A percentile compares a stretch with the other conserved stretches of the same genome.
phyloP scores from a whole-genome alignment of 2,329 filamentous ascomycete genomes.

The Diplodia sapinea region DNA sequence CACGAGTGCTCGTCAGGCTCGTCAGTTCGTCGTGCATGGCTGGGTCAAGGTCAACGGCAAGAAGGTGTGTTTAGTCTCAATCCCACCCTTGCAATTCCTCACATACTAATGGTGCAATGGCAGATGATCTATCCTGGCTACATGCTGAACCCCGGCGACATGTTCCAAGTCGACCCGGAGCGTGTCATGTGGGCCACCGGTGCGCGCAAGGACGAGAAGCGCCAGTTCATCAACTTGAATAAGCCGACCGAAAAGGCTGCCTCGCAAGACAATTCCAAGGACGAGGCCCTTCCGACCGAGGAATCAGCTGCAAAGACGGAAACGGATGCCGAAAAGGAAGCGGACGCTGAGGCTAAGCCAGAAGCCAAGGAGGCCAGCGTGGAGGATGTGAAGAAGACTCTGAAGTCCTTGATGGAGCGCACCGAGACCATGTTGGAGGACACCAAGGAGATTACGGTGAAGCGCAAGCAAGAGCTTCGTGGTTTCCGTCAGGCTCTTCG shows the following conservation, averaged over 20 bases:
- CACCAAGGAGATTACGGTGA: slow-evolving; percentile 63
- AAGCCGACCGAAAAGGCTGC: slow-evolving; percentile 36
- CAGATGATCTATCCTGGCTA: slow-evolving; percentile 94
- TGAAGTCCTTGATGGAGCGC: slow-evolving; percentile 50
- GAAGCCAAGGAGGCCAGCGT: slow-evolving; percentile 36
- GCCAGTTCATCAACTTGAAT: slow-evolving; percentile 29
- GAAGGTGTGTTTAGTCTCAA: slow-evolving; percentile 64
- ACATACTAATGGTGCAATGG: background rate
- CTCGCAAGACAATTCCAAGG: slow-evolving; percentile 29
- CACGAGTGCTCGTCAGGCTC: slow-evolving; percentile 88
- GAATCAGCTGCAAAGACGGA: slow-evolving; percentile 47
- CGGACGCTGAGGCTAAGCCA: slow-evolving; percentile 48
- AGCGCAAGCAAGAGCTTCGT: slow-evolving; percentile 77
- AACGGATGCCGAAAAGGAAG: slow-evolving; percentile 57
- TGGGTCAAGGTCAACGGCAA: slow-evolving; percentile 95
- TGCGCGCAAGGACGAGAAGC: slow-evolving; percentile 62
- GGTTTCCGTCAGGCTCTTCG: slow-evolving; percentile 71
- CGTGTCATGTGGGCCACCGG: slow-evolving; percentile 89
- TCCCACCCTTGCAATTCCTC: slow-evolving; percentile 31
- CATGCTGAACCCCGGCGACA: slow-evolving; percentile 92
- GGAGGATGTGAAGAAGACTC: slow-evolving; percentile 32
- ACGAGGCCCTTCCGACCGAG: slow-evolving; percentile 39
- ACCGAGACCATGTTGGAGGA: slow-evolving; percentile 66
- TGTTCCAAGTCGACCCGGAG: slow-evolving; percentile 94
- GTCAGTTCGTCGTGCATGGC: slow-evolving; percentile 93